phyloP scores from a whole-genome alignment of 1,139 yeast genomes.

The Sugiyamaella japonica region DNA sequence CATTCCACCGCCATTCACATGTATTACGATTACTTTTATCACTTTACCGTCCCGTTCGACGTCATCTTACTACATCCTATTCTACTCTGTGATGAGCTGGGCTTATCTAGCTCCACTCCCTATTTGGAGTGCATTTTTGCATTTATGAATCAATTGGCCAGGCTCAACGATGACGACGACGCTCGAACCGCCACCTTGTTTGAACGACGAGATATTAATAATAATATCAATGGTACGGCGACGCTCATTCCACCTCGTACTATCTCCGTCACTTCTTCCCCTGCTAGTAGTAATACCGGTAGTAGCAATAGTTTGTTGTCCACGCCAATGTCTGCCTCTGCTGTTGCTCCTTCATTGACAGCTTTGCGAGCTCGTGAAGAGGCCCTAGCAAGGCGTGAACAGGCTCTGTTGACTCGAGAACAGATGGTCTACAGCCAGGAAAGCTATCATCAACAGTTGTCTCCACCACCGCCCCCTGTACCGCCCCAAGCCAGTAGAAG shows the following conservation, averaged over 20 bases:
- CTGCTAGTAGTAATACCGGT: slow-evolving; percentile 11
- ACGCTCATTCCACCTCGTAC: slow-evolving; percentile 1
- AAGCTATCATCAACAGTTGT: slow-evolving; percentile 6
- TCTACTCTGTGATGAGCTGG: slow-evolving; percentile 78
- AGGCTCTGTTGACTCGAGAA: slow-evolving; percentile 28
- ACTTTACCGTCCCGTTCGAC: slow-evolving; percentile 62
- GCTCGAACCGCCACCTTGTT: slow-evolving; percentile 4
- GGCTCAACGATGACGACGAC: slow-evolving; percentile 43
- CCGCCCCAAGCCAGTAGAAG: slow-evolving; percentile 15
- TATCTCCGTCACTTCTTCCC: neutral
- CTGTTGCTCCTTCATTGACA: slow-evolving; percentile 15
- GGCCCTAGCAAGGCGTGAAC: slow-evolving; percentile 28
- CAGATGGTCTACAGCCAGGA: slow-evolving; percentile 26
- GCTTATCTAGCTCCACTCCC: slow-evolving; percentile 68
- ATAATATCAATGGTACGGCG: neutral
- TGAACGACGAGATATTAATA: slow-evolving; percentile 10
- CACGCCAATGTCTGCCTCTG: too few relatives aligned
- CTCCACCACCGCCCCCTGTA: slow-evolving; percentile 1
- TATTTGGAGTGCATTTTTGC: slow-evolving; percentile 86
- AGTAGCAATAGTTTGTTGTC: slow-evolving; percentile 4
- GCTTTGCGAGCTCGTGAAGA: slow-evolving; percentile 27
- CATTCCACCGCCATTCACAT: slow-evolving; percentile 46
- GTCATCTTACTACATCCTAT: slow-evolving; percentile 80
- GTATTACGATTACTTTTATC: slow-evolving; percentile 61
- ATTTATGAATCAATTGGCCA: slow-evolving; percentile 65